Evolutionary conservation across 2,329 filamentous ascomycete species (phyloP), one percentile per base, ranked within the genome.

Genomic region (Zelopaecilomyces penicillatus): DNA sequence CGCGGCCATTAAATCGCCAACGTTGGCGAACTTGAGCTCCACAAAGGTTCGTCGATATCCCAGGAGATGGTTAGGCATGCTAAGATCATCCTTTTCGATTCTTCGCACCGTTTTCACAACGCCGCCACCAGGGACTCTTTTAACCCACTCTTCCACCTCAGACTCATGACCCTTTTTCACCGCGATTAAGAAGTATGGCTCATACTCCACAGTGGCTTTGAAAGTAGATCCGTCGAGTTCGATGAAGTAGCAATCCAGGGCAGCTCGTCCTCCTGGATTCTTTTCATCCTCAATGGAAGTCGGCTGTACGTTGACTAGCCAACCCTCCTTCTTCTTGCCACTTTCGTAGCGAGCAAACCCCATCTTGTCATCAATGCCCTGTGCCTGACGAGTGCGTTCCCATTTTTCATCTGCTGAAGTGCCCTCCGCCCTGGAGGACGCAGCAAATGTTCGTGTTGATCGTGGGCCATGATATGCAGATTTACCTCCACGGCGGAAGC

Each of bases 211-310:
- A 1, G 90, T 96, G 8, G 93, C 90, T 64, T 98, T 98, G 75
- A 98, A 98, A 5, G 85, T 91, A 40, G 83, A 80, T 10, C 87
- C 78, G 57, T 95, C 86, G 47, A 91, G 87, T 57, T 90, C 87
- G 48, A 98, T 84, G 66, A 98, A 98, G 71, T 96, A 98, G 67
- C 89, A 96, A 68, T 98, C 93, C 45, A 98, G 80, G 6, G 87
- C 93, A 1, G 93, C 85, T 52, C 88, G 82, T 33, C 93, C 93
- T 48, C 87, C 87, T 2, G 85, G 83, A 38, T 86, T 76, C 54
- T 87, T 86, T 11, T 90, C 78, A 61, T 97, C 91, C 63, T 95
- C 74, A 71, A 98, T 75, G 9, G 82, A 80, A 0, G 93, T 97
- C 34, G 89, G 82, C 62, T 95, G 87, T 69, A 97, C 87, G 60